phyloP scores from a whole-genome alignment of 768 basidiomycete genomes.

The Tremella fuciformis region DNA sequence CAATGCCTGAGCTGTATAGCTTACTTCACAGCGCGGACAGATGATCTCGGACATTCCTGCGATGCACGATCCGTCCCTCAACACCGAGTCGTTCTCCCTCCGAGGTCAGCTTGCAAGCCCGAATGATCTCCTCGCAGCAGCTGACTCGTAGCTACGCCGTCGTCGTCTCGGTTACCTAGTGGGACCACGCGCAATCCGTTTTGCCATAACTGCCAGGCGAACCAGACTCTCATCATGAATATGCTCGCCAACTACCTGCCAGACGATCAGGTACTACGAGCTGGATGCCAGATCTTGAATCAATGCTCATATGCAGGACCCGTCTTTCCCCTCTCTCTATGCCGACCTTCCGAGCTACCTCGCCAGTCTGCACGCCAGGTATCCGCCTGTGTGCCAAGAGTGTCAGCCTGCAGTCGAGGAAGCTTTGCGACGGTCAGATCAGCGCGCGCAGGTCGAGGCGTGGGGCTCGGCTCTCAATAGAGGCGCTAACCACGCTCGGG shows the following conservation, averaged over 20 bases:
- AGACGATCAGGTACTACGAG: conserved; percentile 57
- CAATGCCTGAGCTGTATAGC: background rate
- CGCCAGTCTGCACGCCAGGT: conserved; percentile 70
- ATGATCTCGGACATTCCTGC: conserved; percentile 82
- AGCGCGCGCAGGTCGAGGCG: conserved; percentile 69
- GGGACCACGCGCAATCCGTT: conserved; percentile 54
- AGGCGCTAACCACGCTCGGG: conserved; percentile 60
- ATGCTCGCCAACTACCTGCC: conserved; percentile 87
- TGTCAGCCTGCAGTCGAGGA: conserved; percentile 80
- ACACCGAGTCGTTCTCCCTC: conserved; percentile 33
- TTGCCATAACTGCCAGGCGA: conserved; percentile 86
- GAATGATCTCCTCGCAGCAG: background rate
- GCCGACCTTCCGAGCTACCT: conserved; percentile 69
- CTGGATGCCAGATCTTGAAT: background rate
- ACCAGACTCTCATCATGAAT: conserved; percentile 81
- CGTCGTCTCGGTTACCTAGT: conserved; percentile 37
- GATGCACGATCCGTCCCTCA: conserved; percentile 77
- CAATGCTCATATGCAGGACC: conserved; percentile 58
- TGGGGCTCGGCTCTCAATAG: conserved; percentile 69
- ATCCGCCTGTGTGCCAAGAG: conserved; percentile 76
- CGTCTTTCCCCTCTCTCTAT: conserved; percentile 65
- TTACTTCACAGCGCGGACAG: conserved; percentile 58
- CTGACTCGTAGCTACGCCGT: conserved; percentile 28
- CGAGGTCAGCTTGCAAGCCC: conserved; percentile 28
- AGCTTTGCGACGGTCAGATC: conserved; percentile 70